Evolutionary conservation across 202 grass and related monocot species (phyloP).

Genomic region (Hordeum pubiflorum): DNA sequence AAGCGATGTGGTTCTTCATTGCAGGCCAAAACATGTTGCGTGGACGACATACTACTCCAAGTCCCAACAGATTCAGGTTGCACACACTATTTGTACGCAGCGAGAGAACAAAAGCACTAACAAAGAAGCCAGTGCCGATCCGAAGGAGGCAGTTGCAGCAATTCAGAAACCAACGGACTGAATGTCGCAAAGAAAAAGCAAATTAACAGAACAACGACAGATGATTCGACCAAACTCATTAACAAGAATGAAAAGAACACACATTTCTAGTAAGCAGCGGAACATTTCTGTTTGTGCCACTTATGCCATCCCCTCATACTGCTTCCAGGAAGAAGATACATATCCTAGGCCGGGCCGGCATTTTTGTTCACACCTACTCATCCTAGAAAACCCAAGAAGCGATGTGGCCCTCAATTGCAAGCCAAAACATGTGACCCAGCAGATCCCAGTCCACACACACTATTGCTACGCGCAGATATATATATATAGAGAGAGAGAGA

Average conservation of each 20-base stretch:
- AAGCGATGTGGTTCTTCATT: neutral
- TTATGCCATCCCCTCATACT: neutral
- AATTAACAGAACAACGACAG: too few species aligned
- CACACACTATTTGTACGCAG: neutral
- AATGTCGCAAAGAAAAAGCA: too few species aligned
- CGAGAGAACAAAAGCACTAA: neutral
- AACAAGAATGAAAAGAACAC: too few species aligned
- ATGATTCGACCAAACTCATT: too few species aligned
- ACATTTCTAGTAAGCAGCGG: neutral
- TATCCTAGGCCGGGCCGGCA: neutral
- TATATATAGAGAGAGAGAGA: neutral
- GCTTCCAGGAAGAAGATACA: neutral
- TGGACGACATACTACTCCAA: too few species aligned
- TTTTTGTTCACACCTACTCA: neutral
- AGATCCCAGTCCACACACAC: neutral
- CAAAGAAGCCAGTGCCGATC: neutral
- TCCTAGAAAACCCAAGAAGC: constrained; percentile 5
- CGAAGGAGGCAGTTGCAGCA: neutral
- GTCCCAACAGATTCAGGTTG: neutral
- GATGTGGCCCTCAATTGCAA: neutral
- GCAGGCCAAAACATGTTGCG: neutral
- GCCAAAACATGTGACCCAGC: neutral
- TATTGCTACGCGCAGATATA: neutral
- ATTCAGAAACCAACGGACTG: neutral
- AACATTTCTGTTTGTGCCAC: neutral